Evolutionary conservation across 2,329 filamentous ascomycete genomes (phyloP), one percentile per base, ranked within the genome.

Genomic region (Calonectria naviculata): DNA sequence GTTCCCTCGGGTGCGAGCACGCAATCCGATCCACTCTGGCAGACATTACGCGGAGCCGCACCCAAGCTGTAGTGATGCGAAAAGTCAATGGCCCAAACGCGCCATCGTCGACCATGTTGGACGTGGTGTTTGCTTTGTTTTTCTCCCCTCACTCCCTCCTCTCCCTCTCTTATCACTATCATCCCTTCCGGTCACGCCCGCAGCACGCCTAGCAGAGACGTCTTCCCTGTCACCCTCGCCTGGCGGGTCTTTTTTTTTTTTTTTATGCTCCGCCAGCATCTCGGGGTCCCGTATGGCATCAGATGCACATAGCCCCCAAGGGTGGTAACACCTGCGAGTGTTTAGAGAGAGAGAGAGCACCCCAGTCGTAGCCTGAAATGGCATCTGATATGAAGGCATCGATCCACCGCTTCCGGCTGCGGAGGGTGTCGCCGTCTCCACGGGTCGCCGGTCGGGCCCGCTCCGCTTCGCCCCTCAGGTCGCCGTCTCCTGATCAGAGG

Each of bases 341-440:
- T 42, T 41, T 6, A 61, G 26, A 47, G 54, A 68, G 34, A 49
- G 26, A 61, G 26, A 47, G 54, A 68, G 34, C 60, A 24, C 61
- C 54, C 47, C 62, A 28, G 38, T 17, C 34, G 41, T 63, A 60
- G 62, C 71, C 74, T 65, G 70, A 73, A 75, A 78, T 78, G 72
- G 77, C 74, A 71, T 74, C 78, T 58, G 76, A 76, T 54, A 76
- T 79, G 77, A 78, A 78, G 63, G 74, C 73, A 54, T 78, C 77
- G 67, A 73, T 78, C 77, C 72, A 77, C 73, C 76, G 75, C 68
- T 75, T 77, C 74, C 76, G 76, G 67, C 67, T 78, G 65, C 74
- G 74, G 71, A 73, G 73, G 70, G 68, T 70, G 73, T 77, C 78
- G 65, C 74, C 79, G 60, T 75, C 80, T 47, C 75, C 76, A 21